Conservation (phyloP, 2,329 filamentous ascomycete species). For the Diplocarpon mali region DNA sequence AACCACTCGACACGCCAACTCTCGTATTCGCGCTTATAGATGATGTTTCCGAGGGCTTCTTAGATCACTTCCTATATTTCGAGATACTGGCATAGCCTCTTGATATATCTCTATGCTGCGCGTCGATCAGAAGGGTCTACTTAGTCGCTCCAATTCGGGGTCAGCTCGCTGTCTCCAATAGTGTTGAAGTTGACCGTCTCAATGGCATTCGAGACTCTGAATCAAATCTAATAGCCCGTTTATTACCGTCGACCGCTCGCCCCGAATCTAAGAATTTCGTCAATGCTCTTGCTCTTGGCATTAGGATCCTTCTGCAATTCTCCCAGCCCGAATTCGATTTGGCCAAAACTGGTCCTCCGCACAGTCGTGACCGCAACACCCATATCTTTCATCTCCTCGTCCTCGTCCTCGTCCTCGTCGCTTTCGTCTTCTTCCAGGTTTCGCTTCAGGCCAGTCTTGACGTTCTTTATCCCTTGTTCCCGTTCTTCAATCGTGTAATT, state of each 20-base stretch:
- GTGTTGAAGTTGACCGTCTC: too few species aligned
- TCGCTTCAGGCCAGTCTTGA: slow-evolving; percentile 58
- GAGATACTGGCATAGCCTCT: too few species aligned
- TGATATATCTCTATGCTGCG: too few species aligned
- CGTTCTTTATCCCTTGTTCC: slow-evolving; percentile 52
- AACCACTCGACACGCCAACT: too few species aligned
- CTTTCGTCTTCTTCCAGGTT: slow-evolving; percentile 36
- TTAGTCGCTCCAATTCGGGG: too few species aligned
- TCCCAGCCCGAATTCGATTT: slow-evolving; percentile 13
- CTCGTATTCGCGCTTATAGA: too few species aligned
- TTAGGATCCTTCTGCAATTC: slow-evolving; percentile 14
- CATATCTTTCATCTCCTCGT: slow-evolving; percentile 45
- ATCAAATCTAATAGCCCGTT: too few species aligned
- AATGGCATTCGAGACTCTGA: too few species aligned
- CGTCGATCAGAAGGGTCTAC: too few species aligned
- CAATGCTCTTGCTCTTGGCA: slow-evolving; percentile 25
- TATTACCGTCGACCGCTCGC: background rate
- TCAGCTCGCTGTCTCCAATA: too few species aligned
- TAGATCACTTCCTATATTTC: too few species aligned
- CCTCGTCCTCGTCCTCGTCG: slow-evolving; percentile 41
- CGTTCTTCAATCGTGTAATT: slow-evolving; percentile 64
- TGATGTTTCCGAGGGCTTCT: too few species aligned
- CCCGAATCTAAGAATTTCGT: slow-evolving; percentile 37
- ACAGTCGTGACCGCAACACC: slow-evolving; percentile 24
- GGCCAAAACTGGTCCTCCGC: slow-evolving; percentile 7